Evolutionary conservation across 768 basidiomycete species (phyloP), one percentile per base, ranked within the genome.

Genomic region (Pleurotus pulmonarius): DNA sequence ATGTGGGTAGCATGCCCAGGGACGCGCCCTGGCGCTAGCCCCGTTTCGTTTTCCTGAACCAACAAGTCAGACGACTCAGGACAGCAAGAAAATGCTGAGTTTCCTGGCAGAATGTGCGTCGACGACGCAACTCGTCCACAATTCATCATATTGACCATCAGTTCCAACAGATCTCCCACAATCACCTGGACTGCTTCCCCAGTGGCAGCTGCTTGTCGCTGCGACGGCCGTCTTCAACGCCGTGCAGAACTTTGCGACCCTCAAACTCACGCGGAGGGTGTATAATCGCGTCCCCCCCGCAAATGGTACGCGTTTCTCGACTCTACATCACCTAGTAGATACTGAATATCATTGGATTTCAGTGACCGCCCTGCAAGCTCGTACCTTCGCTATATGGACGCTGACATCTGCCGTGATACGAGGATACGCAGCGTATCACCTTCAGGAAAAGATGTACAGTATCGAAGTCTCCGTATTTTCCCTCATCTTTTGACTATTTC

Each of bases 351-450:
- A 44, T 60, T 26, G 39, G 46, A 22, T 18, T 54, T 20, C 71
- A 96, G 96, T 99, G 9, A 94, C 92, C 5, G 71, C 79, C 15
- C 79, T 98, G 16, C 92, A 95, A 61, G 89, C 92, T 38, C 82
- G 96, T 46, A 91, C 94, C 4, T 97, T 97, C 67, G 95, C 83
- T 1, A 79, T 84, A 1, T 99, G 96, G 96, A 98, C 95, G 0
- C 69, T 96, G 49, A 87, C 89, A 4, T 84, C 92, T 6, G 92
- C 90, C 20, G 73, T 89, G 46, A 85, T 98, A 48, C 86, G 96
- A 37, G 74, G 79, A 47, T 94, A 94, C 63, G 91, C 93, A 9
- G 94, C 96, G 5, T 98, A 94, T 72, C 78, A 98, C 67, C 90
- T 98, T 61, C 75, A 86, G 57, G 78, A 85, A 65, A 92, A 92